Evolutionary conservation across 1,139 yeast species (phyloP).

Genomic region (Starmera stellimalicola): DNA sequence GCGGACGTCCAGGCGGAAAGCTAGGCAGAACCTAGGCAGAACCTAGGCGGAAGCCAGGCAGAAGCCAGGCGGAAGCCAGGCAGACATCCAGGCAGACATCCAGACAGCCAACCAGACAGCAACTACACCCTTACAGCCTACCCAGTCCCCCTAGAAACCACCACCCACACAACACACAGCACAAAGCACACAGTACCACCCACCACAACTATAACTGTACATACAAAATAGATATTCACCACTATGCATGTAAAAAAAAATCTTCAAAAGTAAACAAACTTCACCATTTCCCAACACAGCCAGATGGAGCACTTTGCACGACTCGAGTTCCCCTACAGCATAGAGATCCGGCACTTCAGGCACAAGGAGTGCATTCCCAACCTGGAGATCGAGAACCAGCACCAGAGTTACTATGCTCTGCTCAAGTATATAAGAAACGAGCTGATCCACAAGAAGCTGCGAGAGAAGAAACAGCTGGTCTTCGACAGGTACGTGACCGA

Average conservation of each 20-base stretch:
- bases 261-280: neutral
- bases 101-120: too few relatives aligned
- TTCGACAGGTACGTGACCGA: constrained; percentile 15
- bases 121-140: too few relatives aligned
- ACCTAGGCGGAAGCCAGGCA: too few relatives aligned
- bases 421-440: constrained; percentile 15
- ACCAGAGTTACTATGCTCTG: constrained; percentile 13
- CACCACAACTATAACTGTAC: too few relatives aligned
- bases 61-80: too few relatives aligned
- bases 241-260: neutral
- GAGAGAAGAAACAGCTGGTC: constrained; percentile 7
- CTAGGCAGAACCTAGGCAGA: too few relatives aligned
- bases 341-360: constrained; percentile 11
- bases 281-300: neutral
- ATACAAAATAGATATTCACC: too few relatives aligned
- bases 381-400: constrained; percentile 10
- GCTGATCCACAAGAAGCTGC: constrained; percentile 9
- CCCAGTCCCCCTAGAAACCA: too few relatives aligned
- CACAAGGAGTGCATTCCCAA: constrained; percentile 10
- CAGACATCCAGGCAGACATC: too few relatives aligned
- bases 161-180: too few relatives aligned
- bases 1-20: too few relatives aligned
- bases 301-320: constrained; percentile 4
- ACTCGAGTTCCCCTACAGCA: constrained; percentile 13
- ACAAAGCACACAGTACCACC: too few relatives aligned